Evolutionary conservation across 495 filamentous ascomycete species (phyloP).

Genomic region (Chaetomium fimeti): DNA sequence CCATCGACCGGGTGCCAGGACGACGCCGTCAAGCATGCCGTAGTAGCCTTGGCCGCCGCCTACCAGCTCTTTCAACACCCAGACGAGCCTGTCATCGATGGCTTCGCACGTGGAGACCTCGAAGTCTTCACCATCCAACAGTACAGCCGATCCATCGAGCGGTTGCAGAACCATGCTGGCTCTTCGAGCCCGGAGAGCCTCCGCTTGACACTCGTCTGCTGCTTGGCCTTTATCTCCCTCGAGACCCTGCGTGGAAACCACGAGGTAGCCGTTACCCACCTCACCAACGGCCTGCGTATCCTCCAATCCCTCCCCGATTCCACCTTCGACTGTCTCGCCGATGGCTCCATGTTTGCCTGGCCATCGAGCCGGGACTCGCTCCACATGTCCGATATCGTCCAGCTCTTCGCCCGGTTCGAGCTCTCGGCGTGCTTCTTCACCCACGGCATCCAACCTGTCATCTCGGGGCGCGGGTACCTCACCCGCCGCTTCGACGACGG

Average conservation of each 20-base stretch:
- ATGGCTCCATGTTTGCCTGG: conserved; percentile 21
- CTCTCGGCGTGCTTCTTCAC: conserved; percentile 46
- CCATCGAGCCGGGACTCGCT: conserved; percentile 14
- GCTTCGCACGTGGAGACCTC: conserved; percentile 31
- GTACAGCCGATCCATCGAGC: conserved; percentile 42
- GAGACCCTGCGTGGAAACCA: conserved; percentile 41
- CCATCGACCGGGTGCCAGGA: conserved; percentile 38
- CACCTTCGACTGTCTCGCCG: conserved; percentile 25
- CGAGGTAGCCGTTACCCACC: conserved; percentile 35
- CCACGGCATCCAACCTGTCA: conserved; percentile 60
- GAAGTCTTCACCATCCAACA: conserved; percentile 44
- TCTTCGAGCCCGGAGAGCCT: conserved; percentile 35
- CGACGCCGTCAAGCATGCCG: conserved; percentile 42
- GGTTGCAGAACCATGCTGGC: conserved; percentile 34
- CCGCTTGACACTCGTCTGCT: conserved; percentile 40
- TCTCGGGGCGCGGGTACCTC: conserved; percentile 59
- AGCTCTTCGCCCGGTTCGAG: conserved; percentile 39
- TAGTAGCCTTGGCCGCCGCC: conserved; percentile 42
- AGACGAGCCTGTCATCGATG: conserved; percentile 19
- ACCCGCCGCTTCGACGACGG: conserved; percentile 49
- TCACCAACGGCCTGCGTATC: conserved; percentile 44
- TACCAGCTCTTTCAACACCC: conserved; percentile 31
- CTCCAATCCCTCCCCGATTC: conserved; percentile 33
- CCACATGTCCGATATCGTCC: conserved; percentile 38
- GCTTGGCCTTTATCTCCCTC: conserved; percentile 42